phyloP scores from a whole-genome alignment of 73 alveolate species.

The Uronychia setigera region DNA sequence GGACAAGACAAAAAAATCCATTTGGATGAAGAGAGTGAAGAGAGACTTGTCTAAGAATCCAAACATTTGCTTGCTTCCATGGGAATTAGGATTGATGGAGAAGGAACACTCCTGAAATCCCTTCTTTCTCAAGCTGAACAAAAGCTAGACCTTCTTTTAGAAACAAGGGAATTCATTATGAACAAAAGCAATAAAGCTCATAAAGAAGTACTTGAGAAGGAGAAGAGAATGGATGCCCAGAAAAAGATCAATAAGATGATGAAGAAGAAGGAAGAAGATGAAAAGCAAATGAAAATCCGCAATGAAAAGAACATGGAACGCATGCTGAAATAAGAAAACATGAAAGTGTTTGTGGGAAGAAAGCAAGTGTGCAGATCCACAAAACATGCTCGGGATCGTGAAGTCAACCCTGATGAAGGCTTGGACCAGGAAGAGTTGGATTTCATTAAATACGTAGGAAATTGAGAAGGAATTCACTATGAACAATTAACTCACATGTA shows the following conservation, averaged over 20 bases:
- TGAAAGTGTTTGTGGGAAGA: background rate
- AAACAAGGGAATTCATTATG: background rate
- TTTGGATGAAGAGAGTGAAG: background rate
- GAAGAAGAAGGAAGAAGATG: constrained; percentile 1
- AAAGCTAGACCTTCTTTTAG: background rate
- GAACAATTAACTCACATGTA: too few species aligned
- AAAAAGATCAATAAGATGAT: background rate
- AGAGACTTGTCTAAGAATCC: background rate
- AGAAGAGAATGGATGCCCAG: background rate
- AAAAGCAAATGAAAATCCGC: background rate
- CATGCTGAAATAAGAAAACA: background rate
- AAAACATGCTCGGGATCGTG: too few species aligned
- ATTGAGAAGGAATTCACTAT: too few species aligned
- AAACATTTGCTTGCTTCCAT: background rate
- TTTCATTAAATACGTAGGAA: too few species aligned
- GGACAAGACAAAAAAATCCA: background rate
- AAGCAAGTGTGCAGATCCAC: too few species aligned
- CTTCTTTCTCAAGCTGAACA: background rate
- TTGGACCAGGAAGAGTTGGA: too few species aligned
- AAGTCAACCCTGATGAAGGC: too few species aligned
- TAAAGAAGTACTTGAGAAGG: background rate
- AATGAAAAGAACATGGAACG: background rate
- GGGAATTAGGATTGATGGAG: background rate
- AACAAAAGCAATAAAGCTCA: background rate
- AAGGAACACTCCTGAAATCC: background rate